These are phyloP conservation scores for Erodium moschatum DNA, from an alignment of 441 rosid genomes.

Conservation along the genomic window DNA sequence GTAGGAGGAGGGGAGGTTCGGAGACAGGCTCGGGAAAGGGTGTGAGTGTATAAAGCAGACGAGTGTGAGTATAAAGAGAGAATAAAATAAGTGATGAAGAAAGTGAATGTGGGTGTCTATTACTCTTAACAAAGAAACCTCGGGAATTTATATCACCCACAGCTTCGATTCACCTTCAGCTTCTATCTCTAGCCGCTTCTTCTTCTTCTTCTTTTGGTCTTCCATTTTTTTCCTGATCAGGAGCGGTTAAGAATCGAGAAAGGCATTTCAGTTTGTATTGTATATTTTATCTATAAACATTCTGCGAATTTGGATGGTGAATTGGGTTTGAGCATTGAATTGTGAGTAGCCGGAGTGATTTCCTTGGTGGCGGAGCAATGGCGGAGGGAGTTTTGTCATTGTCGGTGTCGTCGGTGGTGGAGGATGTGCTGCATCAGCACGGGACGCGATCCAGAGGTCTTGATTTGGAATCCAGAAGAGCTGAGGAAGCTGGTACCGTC, in stretches of 20 bases:
- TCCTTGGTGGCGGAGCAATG: constrained; percentile 17
- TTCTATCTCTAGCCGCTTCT: no score
- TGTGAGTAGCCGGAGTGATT: constrained; percentile 3
- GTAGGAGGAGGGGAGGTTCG: neutral
- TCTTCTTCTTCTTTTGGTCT: neutral
- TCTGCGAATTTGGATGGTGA: constrained; percentile 2
- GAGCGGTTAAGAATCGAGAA: neutral
- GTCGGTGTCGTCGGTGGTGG: constrained; percentile 68
- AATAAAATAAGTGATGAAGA: neutral
- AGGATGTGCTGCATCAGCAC: constrained; percentile 75
- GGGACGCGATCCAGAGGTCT: constrained; percentile 45
- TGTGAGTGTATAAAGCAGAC: neutral
- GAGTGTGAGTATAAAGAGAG: neutral
- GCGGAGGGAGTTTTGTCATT: constrained; percentile 42
- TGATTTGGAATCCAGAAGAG: constrained; percentile 64
- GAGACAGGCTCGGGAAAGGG: neutral
- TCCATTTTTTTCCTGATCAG: neutral
- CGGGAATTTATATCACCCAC: neutral
- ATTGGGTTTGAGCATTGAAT: constrained; percentile 14
- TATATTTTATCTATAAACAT: neutral
- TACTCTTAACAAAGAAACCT: neutral
- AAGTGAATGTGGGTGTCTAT: neutral
- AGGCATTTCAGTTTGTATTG: neutral
- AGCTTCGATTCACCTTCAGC: no score
- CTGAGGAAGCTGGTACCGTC: constrained; percentile 65